These are phyloP conservation scores for Boletus vermiculosoides DNA, from an alignment of 768 basidiomycete species.

Conservation along the genomic window DNA sequence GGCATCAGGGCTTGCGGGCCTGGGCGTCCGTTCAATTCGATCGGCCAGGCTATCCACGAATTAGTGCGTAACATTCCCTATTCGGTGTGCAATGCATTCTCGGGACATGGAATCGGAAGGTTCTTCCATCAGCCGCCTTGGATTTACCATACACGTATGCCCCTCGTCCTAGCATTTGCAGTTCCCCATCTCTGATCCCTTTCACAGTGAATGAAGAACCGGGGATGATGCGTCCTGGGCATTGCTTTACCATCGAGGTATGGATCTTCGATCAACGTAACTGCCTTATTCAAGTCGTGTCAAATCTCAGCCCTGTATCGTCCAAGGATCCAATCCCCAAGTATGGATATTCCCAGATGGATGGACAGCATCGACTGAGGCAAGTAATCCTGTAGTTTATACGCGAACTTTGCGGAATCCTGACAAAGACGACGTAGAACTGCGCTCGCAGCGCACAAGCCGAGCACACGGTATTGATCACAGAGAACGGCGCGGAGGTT, in stretches of 20 bases:
- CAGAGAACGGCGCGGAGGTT: conserved; percentile 72
- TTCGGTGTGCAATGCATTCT: conserved; percentile 69
- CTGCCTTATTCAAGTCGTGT: background rate
- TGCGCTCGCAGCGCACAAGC: conserved; percentile 82
- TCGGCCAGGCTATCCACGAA: conserved; percentile 69
- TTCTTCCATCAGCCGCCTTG: conserved; percentile 81
- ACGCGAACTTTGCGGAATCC: background rate
- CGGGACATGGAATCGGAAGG: conserved; percentile 85
- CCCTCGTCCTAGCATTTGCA: background rate
- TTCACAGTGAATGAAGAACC: conserved; percentile 78
- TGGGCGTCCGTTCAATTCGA: conserved; percentile 61
- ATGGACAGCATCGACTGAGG: conserved; percentile 92
- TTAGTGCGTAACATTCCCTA: conserved; percentile 41
- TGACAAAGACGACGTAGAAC: conserved; percentile 44
- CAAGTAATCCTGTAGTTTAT: conserved; percentile 28
- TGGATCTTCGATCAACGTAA: conserved; percentile 2
- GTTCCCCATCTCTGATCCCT: background rate
- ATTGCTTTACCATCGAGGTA: conserved; percentile 94
- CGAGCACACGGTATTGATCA: conserved; percentile 88
- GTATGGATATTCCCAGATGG: conserved; percentile 87
- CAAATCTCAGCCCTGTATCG: conserved; percentile 58
- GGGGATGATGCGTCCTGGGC: conserved; percentile 76
- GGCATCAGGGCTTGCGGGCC: conserved; percentile 79
- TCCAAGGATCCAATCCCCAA: conserved; percentile 68
- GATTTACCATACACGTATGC: conserved; percentile 75